phyloP scores from a whole-genome alignment of 768 basidiomycete species.

The Nevesoporus exiguus region DNA sequence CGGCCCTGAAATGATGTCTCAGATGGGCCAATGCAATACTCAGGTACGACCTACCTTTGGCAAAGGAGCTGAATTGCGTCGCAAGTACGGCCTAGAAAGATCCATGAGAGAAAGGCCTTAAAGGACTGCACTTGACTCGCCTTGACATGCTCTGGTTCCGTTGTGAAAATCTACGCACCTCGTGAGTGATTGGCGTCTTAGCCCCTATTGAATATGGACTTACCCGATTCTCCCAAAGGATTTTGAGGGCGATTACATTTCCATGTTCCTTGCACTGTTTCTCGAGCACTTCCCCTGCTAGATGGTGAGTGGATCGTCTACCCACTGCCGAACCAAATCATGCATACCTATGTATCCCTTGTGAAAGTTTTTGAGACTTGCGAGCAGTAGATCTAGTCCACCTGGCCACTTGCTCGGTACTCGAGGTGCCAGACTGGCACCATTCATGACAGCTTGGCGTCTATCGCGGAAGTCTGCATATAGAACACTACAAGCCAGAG shows the following conservation, averaged over 20 bases:
- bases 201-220: constrained; percentile 11
- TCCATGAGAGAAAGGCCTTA: background rate
- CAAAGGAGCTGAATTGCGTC: constrained; percentile 42
- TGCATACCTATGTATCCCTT: constrained; percentile 30
- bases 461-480: constrained; percentile 13
- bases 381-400: constrained; percentile 33
- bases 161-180: constrained; percentile 38
- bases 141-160: constrained; percentile 49
- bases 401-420: constrained; percentile 36
- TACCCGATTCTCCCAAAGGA: constrained; percentile 40
- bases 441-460: constrained; percentile 14
- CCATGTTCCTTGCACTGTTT: constrained; percentile 28
- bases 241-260: constrained; percentile 29
- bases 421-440: constrained; percentile 33
- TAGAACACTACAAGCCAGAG: constrained; percentile 13
- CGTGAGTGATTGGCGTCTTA: background rate
- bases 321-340: background rate
- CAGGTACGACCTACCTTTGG: constrained; percentile 32
- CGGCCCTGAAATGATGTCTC: constrained; percentile 18
- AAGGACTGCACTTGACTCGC: constrained; percentile 7
- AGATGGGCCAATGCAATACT: constrained; percentile 16
- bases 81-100: constrained; percentile 38
- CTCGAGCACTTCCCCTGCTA: constrained; percentile 29
- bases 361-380: constrained; percentile 21
- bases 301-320: background rate